A percentile compares a stretch with the other conserved stretches of the same genome.
phyloP scores from a whole-genome alignment of 257 asterid genomes.

The Penstemon eatonii region DNA sequence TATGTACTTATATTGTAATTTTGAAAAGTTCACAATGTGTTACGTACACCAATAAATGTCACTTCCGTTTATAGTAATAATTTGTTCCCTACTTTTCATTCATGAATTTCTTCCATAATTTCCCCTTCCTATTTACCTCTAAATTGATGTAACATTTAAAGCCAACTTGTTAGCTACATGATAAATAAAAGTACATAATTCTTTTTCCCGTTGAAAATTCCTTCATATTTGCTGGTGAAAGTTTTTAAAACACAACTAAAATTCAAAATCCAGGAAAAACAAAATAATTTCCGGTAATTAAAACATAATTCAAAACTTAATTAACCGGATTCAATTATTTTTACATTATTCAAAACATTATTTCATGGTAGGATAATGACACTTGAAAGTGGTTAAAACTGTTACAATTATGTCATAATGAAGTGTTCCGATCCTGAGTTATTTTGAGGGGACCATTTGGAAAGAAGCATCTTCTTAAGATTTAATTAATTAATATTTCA shows the following conservation, averaged over 20 bases:
- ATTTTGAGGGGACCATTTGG: conserved; percentile 56
- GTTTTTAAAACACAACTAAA: conserved; percentile 2
- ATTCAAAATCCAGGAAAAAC: conserved; percentile 27
- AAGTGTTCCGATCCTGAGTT: conserved; percentile 34
- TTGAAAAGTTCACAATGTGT: neutral
- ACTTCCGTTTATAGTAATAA: conserved; percentile 3
- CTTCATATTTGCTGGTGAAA: too few relatives aligned
- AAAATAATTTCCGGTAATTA: conserved; percentile 32
- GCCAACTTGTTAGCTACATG: neutral
- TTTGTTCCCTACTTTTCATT: conserved; percentile 3
- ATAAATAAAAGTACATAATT: neutral
- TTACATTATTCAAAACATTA: conserved; percentile 3
- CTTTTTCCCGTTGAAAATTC: too few relatives aligned
- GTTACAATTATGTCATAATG: conserved; percentile 38
- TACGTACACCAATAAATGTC: neutral
- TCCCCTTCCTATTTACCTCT: neutral
- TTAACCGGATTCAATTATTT: conserved; percentile 25
- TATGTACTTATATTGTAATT: too few relatives aligned
- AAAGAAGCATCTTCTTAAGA: conserved; percentile 40
- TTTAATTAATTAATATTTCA: conserved; percentile 39
- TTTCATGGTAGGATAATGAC: conserved; percentile 20
- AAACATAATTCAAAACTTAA: conserved; percentile 8
- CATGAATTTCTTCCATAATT: conserved; percentile 8
- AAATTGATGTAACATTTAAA: conserved; percentile 17
- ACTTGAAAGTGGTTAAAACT: conserved; percentile 33